A percentile compares a stretch with the other conserved stretches of the same genome.
phyloP scores from a whole-genome alignment of 148 eudicot species.

The Chenopodium berlandieri region DNA sequence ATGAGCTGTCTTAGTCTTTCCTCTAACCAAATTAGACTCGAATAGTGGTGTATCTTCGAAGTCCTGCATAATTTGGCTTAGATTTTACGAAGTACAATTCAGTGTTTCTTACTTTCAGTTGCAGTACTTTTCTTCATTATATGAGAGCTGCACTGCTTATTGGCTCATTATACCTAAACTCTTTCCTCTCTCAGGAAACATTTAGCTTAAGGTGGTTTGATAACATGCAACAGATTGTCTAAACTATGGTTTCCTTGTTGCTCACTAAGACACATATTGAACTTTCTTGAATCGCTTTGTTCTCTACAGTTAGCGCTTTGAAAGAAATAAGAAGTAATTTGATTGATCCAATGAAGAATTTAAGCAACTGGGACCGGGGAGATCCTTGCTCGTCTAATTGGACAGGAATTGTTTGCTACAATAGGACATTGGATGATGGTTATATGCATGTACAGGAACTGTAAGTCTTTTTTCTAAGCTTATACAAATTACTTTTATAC shows the following conservation, averaged over 20 bases:
- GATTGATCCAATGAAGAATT: slow-evolving; percentile 37
- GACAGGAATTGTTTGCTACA: slow-evolving; percentile 51
- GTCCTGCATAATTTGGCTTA: background rate
- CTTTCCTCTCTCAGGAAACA: background rate
- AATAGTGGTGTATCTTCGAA: background rate
- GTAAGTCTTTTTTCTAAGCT: slow-evolving; percentile 29
- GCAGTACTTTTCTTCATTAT: background rate
- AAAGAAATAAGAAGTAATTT: slow-evolving; percentile 28
- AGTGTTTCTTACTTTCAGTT: background rate
- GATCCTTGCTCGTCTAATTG: slow-evolving; percentile 52
- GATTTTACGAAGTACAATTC: background rate
- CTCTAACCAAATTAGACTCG: background rate
- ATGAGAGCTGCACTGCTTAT: background rate
- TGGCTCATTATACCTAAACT: background rate
- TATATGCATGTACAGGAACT: slow-evolving; percentile 44
- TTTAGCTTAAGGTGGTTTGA: background rate
- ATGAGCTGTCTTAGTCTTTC: background rate
- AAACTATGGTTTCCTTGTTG: background rate
- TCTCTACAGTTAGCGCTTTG: slow-evolving; percentile 34
- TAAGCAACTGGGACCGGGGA: slow-evolving; percentile 36
- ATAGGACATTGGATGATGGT: slow-evolving; percentile 32
- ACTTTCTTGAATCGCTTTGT: background rate
- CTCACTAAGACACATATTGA: background rate
- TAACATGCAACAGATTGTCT: background rate
- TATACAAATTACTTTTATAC: background rate